A percentile compares a stretch with the other conserved stretches of the same genome.
Conservation (phyloP, 352 stramenopile species). For the Phytopythium chamaehyphon region DNA sequence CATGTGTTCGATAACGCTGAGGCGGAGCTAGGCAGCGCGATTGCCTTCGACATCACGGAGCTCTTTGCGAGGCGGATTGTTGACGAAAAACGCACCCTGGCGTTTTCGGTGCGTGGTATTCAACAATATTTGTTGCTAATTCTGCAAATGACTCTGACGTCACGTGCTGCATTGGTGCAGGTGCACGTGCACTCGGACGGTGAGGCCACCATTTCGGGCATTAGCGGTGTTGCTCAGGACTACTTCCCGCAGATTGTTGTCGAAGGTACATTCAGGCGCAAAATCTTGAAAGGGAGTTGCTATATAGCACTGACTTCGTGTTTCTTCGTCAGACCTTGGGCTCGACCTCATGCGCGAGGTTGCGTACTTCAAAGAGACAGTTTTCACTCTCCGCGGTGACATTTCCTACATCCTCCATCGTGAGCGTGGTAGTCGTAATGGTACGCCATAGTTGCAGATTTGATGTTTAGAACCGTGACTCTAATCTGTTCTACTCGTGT, state of each 20-base stretch:
- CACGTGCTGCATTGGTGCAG: constrained; percentile 9
- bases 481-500: constrained; percentile 8
- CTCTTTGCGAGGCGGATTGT: constrained; percentile 51
- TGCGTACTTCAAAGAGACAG: constrained; percentile 70
- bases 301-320: no score
- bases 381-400: constrained; percentile 73
- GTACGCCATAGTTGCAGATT: constrained; percentile 16
- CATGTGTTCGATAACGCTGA: constrained; percentile 50
- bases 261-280: constrained; percentile 45
- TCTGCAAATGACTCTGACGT: background rate
- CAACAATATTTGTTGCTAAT: background rate
- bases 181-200: constrained; percentile 46
- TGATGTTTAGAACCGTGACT: background rate
- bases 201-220: constrained; percentile 50
- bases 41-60: constrained; percentile 82
- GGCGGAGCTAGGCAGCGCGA: constrained; percentile 51
- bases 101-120: constrained; percentile 42
- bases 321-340: constrained; percentile 69
- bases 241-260: constrained; percentile 80
- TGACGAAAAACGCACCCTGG: constrained; percentile 35
- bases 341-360: constrained; percentile 82
- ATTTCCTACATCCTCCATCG: constrained; percentile 80
- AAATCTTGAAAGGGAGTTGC: no score
- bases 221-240: constrained; percentile 51
- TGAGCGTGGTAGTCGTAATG: constrained; percentile 69